Conservation (phyloP, 176 grass and related monocot species). For the Carex pumila region DNA sequence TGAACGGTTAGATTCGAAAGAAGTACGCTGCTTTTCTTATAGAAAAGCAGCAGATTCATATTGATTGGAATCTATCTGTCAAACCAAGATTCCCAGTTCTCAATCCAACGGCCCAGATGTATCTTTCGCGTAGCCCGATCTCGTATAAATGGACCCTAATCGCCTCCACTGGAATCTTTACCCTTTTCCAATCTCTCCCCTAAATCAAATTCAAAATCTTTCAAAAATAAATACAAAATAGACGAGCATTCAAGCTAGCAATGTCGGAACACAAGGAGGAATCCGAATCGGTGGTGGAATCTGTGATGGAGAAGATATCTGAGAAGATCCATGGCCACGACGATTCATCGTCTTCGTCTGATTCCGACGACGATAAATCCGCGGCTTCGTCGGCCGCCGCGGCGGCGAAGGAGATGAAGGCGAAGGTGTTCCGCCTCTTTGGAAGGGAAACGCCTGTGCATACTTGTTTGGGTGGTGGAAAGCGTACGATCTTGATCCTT, state of each 20-base stretch:
- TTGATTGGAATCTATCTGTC: slow-evolving; percentile 2
- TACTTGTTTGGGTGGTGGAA: slow-evolving; percentile 29
- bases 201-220: slow-evolving; percentile 9
- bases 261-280: slow-evolving; percentile 91
- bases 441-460: slow-evolving; percentile 36
- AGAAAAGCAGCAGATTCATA: too few species aligned
- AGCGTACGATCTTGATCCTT: slow-evolving; percentile 25
- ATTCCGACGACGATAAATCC: slow-evolving; percentile 67
- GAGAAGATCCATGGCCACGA: slow-evolving; percentile 47
- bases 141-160: background rate
- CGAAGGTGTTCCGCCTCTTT: slow-evolving; percentile 30
- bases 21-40: too few species aligned
- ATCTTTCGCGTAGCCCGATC: background rate
- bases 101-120: slow-evolving; percentile 3
- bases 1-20: too few species aligned
- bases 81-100: background rate
- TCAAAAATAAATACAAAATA: background rate
- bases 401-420: slow-evolving; percentile 24
- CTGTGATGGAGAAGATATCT: slow-evolving; percentile 71
- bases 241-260: background rate
- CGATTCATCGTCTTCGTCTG: slow-evolving; percentile 46
- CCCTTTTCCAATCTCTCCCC: slow-evolving; percentile 1
- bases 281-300: slow-evolving; percentile 24
- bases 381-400: background rate
- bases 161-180: slow-evolving; percentile 7